phyloP scores from a whole-genome alignment of 176 grass and related monocot species.

The Eleusine indica region DNA sequence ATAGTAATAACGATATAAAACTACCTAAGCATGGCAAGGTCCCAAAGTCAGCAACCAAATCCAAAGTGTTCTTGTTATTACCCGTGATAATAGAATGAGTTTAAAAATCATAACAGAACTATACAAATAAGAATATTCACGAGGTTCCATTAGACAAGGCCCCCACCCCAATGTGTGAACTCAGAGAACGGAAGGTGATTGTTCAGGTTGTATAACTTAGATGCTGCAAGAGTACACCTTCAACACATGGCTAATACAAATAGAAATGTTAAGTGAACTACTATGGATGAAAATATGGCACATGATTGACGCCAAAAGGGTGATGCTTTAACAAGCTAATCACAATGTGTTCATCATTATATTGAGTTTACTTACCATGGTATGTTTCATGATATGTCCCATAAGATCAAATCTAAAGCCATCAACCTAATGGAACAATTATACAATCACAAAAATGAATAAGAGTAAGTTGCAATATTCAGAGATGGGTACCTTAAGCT shows the following conservation, averaged over 20 bases:
- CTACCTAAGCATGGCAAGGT: background rate
- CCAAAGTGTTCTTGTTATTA: background rate
- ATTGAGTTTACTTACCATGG: conserved; percentile 66
- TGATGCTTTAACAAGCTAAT: conserved; percentile 8
- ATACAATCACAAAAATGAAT: conserved; percentile 28
- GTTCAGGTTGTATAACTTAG: background rate
- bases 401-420: conserved; percentile 97
- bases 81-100: background rate
- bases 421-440: conserved; percentile 61
- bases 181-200: background rate
- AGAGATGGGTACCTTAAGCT: conserved; percentile 57
- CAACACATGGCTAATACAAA: background rate
- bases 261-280: conserved; percentile 3
- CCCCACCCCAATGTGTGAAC: background rate
- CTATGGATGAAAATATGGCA: background rate
- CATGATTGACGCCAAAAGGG: conserved; percentile 1
- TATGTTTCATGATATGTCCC: conserved; percentile 93
- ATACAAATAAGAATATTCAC: background rate
- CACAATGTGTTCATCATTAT: conserved; percentile 15
- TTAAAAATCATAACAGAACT: background rate
- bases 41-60: conserved; percentile 7
- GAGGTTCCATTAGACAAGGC: background rate
- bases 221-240: background rate
- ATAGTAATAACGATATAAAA: background rate
- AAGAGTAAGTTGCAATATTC: background rate